These are phyloP conservation scores for Trypanosoma caninum DNA, from an alignment of 208 protist genomes.

Conservation along the genomic window DNA sequence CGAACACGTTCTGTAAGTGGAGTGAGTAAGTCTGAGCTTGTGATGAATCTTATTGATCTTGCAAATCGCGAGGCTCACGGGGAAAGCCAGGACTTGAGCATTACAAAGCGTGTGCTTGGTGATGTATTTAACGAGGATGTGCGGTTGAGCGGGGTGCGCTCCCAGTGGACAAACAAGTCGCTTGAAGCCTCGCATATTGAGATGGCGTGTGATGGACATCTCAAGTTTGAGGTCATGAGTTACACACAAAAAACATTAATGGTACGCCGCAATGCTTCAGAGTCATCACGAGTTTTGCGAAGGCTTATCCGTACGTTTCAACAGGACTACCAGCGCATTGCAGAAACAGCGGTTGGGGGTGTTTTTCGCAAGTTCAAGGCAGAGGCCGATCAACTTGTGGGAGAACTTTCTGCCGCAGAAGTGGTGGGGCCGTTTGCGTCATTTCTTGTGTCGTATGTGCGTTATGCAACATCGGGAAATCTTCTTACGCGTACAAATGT, in stretches of 20 bases:
- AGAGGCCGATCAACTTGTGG: slow-evolving; percentile 64
- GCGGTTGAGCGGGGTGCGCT: slow-evolving; percentile 75
- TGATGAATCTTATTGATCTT: slow-evolving; percentile 68
- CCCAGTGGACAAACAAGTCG: slow-evolving; percentile 83
- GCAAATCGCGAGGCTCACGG: slow-evolving; percentile 78
- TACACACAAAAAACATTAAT: slow-evolving; percentile 78
- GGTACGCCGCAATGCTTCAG: slow-evolving; percentile 64
- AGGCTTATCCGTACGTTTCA: slow-evolving; percentile 76
- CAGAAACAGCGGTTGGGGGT: slow-evolving; percentile 58
- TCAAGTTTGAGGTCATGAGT: slow-evolving; percentile 72
- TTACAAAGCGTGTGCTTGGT: slow-evolving; percentile 73
- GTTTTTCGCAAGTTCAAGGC: slow-evolving; percentile 77
- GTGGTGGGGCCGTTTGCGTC: slow-evolving; percentile 76
- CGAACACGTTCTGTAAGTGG: slow-evolving; percentile 50
- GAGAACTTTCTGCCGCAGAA: slow-evolving; percentile 44
- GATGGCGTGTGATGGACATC: slow-evolving; percentile 70
- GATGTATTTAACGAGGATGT: slow-evolving; percentile 83
- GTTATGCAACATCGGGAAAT: slow-evolving; percentile 55
- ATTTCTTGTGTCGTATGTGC: slow-evolving; percentile 71
- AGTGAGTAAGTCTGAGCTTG: slow-evolving; percentile 61
- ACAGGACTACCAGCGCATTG: slow-evolving; percentile 64
- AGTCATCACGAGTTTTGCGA: slow-evolving; percentile 60
- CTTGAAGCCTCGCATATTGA: slow-evolving; percentile 89
- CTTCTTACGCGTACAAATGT: slow-evolving; percentile 67
- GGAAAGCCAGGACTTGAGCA: slow-evolving; percentile 67